Percentiles rank a stretch among this genome's conserved stretches.
Evolutionary conservation across 2,329 filamentous ascomycete species (phyloP).

Genomic region (Didymella segeticola): DNA sequence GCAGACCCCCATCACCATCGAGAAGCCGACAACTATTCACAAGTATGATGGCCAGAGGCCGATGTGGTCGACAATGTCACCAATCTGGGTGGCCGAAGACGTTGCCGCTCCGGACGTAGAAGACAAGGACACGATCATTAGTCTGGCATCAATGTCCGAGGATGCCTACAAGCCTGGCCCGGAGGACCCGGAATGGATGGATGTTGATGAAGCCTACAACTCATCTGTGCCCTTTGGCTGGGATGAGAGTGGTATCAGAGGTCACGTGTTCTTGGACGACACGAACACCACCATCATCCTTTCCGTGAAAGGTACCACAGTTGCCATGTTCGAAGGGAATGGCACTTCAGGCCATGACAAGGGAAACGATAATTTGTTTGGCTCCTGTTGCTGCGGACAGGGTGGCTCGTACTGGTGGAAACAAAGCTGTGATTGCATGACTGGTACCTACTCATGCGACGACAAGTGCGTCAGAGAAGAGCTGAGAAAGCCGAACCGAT

Average conservation of each 20-base stretch:
- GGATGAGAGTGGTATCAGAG: conserved; percentile 47
- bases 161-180: conserved; percentile 45
- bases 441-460: conserved; percentile 45
- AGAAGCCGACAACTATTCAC: conserved; percentile 29
- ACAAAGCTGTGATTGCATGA: conserved; percentile 45
- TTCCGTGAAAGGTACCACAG: conserved; percentile 44
- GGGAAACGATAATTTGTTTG: conserved; percentile 47
- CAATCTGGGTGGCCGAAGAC: conserved; percentile 40
- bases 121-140: conserved; percentile 44
- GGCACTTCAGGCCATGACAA: conserved; percentile 46
- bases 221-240: conserved; percentile 44
- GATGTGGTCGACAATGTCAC: conserved; percentile 40
- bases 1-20: conserved; percentile 38
- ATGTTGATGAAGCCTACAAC: conserved; percentile 42
- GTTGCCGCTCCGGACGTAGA: conserved; percentile 40
- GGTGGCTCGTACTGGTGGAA: conserved; percentile 46
- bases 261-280: conserved; percentile 45
- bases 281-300: conserved; percentile 44
- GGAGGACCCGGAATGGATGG: conserved; percentile 45
- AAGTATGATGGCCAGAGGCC: conserved; percentile 32
- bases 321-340: conserved; percentile 47
- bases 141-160: conserved; percentile 47
- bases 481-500: conserved; percentile 40
- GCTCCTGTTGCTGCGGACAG: conserved; percentile 47
- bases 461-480: conserved; percentile 44